These are phyloP conservation scores for Corymbia calophylla DNA, from an alignment of 441 rosid species.

Conservation along the genomic window DNA sequence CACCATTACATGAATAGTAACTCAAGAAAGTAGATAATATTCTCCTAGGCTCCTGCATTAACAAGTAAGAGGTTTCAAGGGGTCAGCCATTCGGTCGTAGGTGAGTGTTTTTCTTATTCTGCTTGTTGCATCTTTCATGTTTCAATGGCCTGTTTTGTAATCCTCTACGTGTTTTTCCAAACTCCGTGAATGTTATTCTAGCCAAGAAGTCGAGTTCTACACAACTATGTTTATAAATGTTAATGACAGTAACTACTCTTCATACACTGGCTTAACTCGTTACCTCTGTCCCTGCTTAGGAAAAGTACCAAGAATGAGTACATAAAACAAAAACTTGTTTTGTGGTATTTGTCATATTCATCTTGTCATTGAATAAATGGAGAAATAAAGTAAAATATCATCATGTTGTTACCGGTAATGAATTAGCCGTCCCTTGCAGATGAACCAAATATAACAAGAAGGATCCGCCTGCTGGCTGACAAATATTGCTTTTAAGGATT, in stretches of 20 bases:
- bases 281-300: background rate
- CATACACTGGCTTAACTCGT: background rate
- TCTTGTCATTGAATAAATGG: background rate
- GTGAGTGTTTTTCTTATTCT: background rate
- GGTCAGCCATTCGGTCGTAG: background rate
- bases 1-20: background rate
- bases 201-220: background rate
- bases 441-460: conserved; percentile 8
- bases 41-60: background rate
- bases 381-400: background rate
- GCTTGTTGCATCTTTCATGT: background rate
- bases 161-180: background rate
- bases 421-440: conserved; percentile 1
- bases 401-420: background rate
- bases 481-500: background rate
- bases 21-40: background rate
- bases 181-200: background rate
- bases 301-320: background rate
- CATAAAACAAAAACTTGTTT: background rate
- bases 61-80: background rate
- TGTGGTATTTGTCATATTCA: background rate
- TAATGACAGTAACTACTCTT: background rate
- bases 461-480: conserved; percentile 4
- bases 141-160: background rate
- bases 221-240: background rate